A percentile compares a stretch with the other conserved stretches of the same genome.
phyloP scores from a whole-genome alignment of 192 early-diverging fungal species.

The Paraglomus brasilianum region DNA sequence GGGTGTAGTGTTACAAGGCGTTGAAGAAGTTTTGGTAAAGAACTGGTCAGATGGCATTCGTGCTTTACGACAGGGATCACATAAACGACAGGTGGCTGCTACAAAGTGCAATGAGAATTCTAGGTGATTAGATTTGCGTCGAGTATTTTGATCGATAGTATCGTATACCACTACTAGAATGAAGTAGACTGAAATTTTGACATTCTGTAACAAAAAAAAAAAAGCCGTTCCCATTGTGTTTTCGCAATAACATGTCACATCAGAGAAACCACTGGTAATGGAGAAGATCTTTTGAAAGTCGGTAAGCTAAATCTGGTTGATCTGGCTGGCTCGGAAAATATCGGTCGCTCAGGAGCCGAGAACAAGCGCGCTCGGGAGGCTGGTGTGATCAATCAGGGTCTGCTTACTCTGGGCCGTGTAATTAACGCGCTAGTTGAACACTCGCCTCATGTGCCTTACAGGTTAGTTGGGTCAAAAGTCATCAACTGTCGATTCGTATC shows the following conservation, averaged over 20 bases:
- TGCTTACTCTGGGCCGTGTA: slow-evolving; percentile 70
- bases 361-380: slow-evolving; percentile 80
- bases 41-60: slow-evolving; percentile 73
- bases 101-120: slow-evolving; percentile 91
- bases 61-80: slow-evolving; percentile 67
- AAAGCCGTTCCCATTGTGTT: slow-evolving; percentile 89
- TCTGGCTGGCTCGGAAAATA: slow-evolving; percentile 93
- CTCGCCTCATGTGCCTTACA: slow-evolving; percentile 67
- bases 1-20: slow-evolving; percentile 76
- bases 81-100: slow-evolving; percentile 74
- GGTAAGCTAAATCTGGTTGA: slow-evolving; percentile 97
- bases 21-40: slow-evolving; percentile 77
- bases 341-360: slow-evolving; percentile 87
- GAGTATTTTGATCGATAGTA: too few relatives aligned
- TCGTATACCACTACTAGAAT: too few relatives aligned
- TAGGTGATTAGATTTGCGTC: too few relatives aligned
- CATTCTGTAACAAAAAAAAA: too few relatives aligned
- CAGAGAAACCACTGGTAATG: slow-evolving; percentile 75
- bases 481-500: too few relatives aligned
- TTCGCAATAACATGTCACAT: slow-evolving; percentile 90
- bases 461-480: slow-evolving; percentile 32
- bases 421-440: slow-evolving; percentile 65
- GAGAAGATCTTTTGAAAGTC: slow-evolving; percentile 86
- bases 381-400: slow-evolving; percentile 85
- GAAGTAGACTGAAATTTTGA: too few relatives aligned